Percentiles rank a stretch among this genome's conserved stretches.
These are phyloP conservation scores for Fomes fomentarius DNA, from an alignment of 1,284 basidiomycete species.

Conservation along the genomic window DNA sequence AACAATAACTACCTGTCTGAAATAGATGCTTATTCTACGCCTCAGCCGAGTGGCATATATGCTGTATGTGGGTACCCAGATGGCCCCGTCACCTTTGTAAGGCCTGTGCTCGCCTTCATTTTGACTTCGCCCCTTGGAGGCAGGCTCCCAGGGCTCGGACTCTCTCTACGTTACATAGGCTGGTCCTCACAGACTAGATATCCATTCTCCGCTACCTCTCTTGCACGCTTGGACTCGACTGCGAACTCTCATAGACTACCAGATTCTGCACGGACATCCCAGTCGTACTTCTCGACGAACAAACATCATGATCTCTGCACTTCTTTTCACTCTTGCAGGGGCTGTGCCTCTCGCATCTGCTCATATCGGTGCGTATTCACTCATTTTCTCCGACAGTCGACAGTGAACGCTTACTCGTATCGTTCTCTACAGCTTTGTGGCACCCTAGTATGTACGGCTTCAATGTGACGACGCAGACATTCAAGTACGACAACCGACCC, in stretches of 20 bases:
- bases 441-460: constrained; percentile 48
- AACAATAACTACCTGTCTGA: constrained; percentile 12
- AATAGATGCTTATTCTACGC: constrained; percentile 16
- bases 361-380: constrained; percentile 18
- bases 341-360: constrained; percentile 15
- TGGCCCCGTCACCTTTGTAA: constrained; percentile 9
- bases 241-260: neutral
- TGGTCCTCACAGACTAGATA: constrained; percentile 8
- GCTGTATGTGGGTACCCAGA: neutral
- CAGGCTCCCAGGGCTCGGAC: constrained; percentile 7
- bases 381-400: neutral
- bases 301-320: constrained; percentile 6
- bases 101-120: constrained; percentile 1
- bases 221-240: neutral
- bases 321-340: constrained; percentile 8
- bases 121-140: constrained; percentile 6
- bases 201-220: too few species aligned
- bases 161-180: constrained; percentile 2
- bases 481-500: constrained; percentile 53
- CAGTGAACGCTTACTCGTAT: neutral
- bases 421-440: constrained; percentile 27
- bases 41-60: constrained; percentile 12
- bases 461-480: constrained; percentile 51
- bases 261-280: neutral
- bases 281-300: constrained; percentile 1